Evolutionary conservation across 192 early-diverging fungal species (phyloP).

Genomic region (Backusella sp.): DNA sequence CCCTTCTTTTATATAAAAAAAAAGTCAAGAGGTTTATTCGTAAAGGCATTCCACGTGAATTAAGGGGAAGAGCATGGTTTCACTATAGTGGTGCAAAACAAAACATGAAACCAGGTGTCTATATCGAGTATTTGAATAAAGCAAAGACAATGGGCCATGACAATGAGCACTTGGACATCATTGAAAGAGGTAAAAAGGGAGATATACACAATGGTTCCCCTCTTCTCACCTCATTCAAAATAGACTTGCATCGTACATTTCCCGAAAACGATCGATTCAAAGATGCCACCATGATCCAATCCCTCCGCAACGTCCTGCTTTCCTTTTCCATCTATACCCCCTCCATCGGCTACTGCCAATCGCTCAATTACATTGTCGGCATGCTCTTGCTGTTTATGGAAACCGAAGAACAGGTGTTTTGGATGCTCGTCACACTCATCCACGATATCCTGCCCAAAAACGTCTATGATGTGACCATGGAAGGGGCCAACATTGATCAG

Average conservation of each 20-base stretch:
- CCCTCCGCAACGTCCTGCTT: slow-evolving; percentile 62
- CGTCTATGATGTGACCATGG: slow-evolving; percentile 72
- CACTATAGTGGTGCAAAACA: slow-evolving; percentile 70
- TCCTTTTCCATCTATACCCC: slow-evolving; percentile 72
- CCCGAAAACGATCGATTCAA: slow-evolving; percentile 78
- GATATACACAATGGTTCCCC: not conserved
- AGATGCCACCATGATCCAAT: slow-evolving; percentile 43
- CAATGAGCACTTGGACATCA: slow-evolving; percentile 65
- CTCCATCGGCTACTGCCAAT: slow-evolving; percentile 82
- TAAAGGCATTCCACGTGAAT: slow-evolving; percentile 73
- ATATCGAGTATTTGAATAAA: slow-evolving; percentile 44
- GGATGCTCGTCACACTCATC: slow-evolving; percentile 70
- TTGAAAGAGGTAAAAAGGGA: slow-evolving; percentile 54
- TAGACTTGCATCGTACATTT: slow-evolving; percentile 81
- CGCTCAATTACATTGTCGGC: slow-evolving; percentile 80
- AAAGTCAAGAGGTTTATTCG: slow-evolving; percentile 73
- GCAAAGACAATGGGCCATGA: slow-evolving; percentile 43
- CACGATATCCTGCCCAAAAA: slow-evolving; percentile 70
- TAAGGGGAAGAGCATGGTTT: slow-evolving; percentile 68
- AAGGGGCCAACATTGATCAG: slow-evolving; percentile 71
- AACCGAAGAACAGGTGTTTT: slow-evolving; percentile 71
- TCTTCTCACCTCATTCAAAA: not conserved
- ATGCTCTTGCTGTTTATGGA: slow-evolving; percentile 68
- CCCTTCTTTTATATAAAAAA: not conserved
- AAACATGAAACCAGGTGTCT: slow-evolving; percentile 53